Evolutionary conservation across 2,329 filamentous ascomycete genomes (phyloP).

Genomic region (Epichloe uncinata): DNA sequence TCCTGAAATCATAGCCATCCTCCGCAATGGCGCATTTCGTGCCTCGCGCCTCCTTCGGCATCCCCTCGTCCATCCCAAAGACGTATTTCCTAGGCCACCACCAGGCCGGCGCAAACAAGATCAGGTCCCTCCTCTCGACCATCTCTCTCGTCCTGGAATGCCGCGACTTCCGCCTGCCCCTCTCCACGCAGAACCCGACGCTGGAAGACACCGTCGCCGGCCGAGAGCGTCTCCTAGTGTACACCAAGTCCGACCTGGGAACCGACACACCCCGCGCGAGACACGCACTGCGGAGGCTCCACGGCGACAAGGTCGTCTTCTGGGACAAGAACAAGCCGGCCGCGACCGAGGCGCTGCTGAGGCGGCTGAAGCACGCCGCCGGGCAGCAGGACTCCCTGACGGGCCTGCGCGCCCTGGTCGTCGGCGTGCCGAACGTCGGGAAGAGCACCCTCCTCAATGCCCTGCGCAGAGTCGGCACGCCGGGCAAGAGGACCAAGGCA

Average conservation of each 20-base stretch:
- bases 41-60: constrained; percentile 60
- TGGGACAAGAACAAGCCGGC: constrained; percentile 26
- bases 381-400: constrained; percentile 44
- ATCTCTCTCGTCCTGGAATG: constrained; percentile 90
- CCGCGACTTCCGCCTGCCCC: constrained; percentile 79
- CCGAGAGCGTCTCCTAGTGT: constrained; percentile 67
- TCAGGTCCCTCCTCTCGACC: constrained; percentile 65
- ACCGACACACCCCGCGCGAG: constrained; percentile 17
- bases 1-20: background rate
- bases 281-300: constrained; percentile 19
- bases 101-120: constrained; percentile 63
- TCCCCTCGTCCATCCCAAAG: constrained; percentile 60
- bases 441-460: constrained; percentile 92
- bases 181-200: constrained; percentile 79
- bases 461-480: constrained; percentile 52
- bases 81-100: constrained; percentile 96
- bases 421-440: constrained; percentile 96
- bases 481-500: constrained; percentile 43
- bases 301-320: constrained; percentile 26
- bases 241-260: constrained; percentile 78
- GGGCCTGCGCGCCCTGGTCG: constrained; percentile 73
- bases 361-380: constrained; percentile 20
- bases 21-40: constrained; percentile 39
- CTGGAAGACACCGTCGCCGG: constrained; percentile 69
- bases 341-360: constrained; percentile 26